phyloP scores from a whole-genome alignment of 768 basidiomycete species.

The Obba rivulosa region DNA sequence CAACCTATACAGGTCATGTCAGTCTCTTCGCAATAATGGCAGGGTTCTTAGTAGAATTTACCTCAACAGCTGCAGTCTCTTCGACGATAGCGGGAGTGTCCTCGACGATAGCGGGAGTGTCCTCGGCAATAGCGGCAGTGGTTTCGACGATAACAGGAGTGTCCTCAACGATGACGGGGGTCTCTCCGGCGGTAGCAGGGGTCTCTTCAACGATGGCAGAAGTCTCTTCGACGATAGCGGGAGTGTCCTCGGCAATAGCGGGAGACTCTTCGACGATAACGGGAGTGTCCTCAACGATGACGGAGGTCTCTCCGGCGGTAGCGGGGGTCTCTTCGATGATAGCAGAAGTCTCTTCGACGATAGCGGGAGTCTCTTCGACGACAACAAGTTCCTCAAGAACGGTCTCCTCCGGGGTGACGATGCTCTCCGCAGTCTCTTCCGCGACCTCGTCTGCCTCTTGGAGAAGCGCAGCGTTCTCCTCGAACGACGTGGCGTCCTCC shows the following conservation, averaged over 20 bases:
- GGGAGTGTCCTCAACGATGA: background rate
- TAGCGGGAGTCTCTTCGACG: slow-evolving; percentile 1
- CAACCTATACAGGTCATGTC: background rate
- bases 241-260: slow-evolving; percentile 1
- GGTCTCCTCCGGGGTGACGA: background rate
- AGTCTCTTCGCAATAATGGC: too few species aligned
- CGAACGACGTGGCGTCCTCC: background rate
- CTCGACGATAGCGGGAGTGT: background rate
- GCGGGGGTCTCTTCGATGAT: background rate
- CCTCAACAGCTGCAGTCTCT: background rate
- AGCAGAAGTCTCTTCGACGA: background rate
- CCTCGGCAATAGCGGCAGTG: background rate
- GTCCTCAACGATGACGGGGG: background rate
- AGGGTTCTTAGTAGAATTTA: too few species aligned
- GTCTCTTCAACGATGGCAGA: background rate
- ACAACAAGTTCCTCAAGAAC: background rate
- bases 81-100: background rate
- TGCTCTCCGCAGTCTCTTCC: background rate
- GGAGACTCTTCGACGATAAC: background rate
- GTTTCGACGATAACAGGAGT: background rate
- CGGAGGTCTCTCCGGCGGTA: background rate
- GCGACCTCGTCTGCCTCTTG: background rate
- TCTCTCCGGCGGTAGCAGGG: background rate
- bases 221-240: background rate
- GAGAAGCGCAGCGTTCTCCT: background rate